Base-by-base conservation (phyloP, 805 yeast genomes). In the Vanderwaltozyma tropicalis region DNA sequence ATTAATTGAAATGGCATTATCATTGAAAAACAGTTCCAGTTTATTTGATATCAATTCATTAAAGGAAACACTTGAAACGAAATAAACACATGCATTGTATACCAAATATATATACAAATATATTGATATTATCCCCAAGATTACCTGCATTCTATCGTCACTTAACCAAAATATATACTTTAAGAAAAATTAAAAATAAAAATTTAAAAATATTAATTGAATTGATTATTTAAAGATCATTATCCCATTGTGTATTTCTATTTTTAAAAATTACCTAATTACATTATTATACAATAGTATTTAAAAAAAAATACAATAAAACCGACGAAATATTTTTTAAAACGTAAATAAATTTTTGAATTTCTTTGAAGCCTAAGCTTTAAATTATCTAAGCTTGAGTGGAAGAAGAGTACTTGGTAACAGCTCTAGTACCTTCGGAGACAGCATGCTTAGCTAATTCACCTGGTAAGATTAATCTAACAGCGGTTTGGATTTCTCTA, bases 401-500 rank as follows among this genome's bases (percentile, higher is more conserved):
- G 36, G 69, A 61, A 61, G 95, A 80, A 59, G 95, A 81, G 78
- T 85, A 86, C 74, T 86, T 86, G 68, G 95, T 84, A 58, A 86
- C 95, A 66, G 96, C 94, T 78, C 95, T 84, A 55, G 95, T 86
- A 76, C 96, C 96, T 74, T 88, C 97, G 58, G 95, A 82, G 58
- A 87, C 95, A 61, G 96, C 96, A 72, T 88, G 96, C 77, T 87
- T 87, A 55, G 96, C 95, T 65, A 88, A 77, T 75, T 88, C 96
- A 78, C 96, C 96, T 55, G 97, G 97, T 59, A 88, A 80, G 69
- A 88, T 87, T 62, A 88, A 80, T 78, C 96, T 85, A 52, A 88
- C 96, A 55, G 97, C 96, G 56, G 96, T 88, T 76, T 88, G 96
- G 60, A 88, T 88, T 74, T 88, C 96, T 75, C 96, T 86, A 46